These are phyloP conservation scores for Hypoxylon sp. DNA, from an alignment of 2,329 filamentous ascomycete genomes.

Conservation along the genomic window DNA sequence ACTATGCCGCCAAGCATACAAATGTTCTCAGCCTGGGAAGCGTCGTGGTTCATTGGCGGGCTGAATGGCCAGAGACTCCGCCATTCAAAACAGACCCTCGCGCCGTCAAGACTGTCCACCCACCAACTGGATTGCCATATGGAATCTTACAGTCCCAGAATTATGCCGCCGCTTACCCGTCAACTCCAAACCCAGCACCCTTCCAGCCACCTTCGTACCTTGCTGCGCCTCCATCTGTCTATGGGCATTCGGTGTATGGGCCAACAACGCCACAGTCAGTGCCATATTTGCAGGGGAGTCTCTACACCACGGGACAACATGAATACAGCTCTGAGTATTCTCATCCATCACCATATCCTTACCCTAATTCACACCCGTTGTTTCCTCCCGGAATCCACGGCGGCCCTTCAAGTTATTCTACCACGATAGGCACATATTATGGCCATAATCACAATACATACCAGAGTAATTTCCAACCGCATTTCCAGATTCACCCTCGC, in stretches of 20 bases:
- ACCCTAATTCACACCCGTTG: constrained; percentile 19
- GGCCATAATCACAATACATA: constrained; percentile 47
- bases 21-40: constrained; percentile 77
- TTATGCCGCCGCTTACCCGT: constrained; percentile 14
- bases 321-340: constrained; percentile 31
- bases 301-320: constrained; percentile 28
- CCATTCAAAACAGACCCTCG: constrained; percentile 77
- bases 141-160: constrained; percentile 21
- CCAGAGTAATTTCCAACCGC: constrained; percentile 44
- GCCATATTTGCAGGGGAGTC: constrained; percentile 25
- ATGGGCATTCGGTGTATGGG: constrained; percentile 49
- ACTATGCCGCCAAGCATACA: constrained; percentile 88
- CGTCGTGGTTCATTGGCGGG: constrained; percentile 82
- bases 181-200: constrained; percentile 44
- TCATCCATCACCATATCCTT: constrained; percentile 47
- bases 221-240: constrained; percentile 44
- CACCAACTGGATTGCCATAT: constrained; percentile 21
- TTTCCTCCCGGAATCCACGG: constrained; percentile 27
- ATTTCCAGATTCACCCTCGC: constrained; percentile 47
- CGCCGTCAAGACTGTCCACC: constrained; percentile 51
- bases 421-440: constrained; percentile 40
- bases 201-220: constrained; percentile 34
- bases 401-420: constrained; percentile 28
- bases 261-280: constrained; percentile 31
- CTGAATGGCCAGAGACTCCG: constrained; percentile 83